Evolutionary conservation across 139 green algal genomes (phyloP).

Genomic region (Coelastrella sp.): DNA sequence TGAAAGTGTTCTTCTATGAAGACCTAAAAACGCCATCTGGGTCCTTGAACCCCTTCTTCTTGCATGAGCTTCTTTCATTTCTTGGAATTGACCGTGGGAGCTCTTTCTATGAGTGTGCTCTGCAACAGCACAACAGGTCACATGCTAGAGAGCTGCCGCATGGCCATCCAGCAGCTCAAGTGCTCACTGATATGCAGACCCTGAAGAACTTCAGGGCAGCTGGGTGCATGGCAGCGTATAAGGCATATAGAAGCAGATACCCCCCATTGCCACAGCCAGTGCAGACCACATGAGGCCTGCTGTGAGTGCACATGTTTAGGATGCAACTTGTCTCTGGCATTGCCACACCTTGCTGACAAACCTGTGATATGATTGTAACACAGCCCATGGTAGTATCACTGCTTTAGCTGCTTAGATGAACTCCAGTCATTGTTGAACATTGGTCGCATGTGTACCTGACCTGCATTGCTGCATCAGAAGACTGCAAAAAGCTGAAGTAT

Average conservation of each 20-base stretch:
- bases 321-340: too few relatives aligned
- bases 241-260: background rate
- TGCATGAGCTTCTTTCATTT: slow-evolving; percentile 21
- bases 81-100: background rate
- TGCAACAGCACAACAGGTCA: background rate
- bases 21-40: slow-evolving; percentile 11
- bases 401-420: too few relatives aligned
- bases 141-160: slow-evolving; percentile 7
- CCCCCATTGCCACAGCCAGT: background rate
- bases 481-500: too few relatives aligned
- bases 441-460: too few relatives aligned
- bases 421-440: too few relatives aligned
- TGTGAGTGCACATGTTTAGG: too few relatives aligned
- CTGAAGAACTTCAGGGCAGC: too few relatives aligned
- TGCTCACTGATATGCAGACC: background rate
- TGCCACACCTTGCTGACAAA: too few relatives aligned
- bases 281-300: background rate
- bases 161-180: background rate
- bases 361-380: too few relatives aligned
- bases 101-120: slow-evolving; percentile 20
- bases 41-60: slow-evolving; percentile 5
- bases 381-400: too few relatives aligned
- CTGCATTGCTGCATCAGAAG: too few relatives aligned
- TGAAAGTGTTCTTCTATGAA: slow-evolving; percentile 38
- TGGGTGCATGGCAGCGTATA: background rate